phyloP scores from a whole-genome alignment of 1,139 yeast species.

The Yarrowia galli region DNA sequence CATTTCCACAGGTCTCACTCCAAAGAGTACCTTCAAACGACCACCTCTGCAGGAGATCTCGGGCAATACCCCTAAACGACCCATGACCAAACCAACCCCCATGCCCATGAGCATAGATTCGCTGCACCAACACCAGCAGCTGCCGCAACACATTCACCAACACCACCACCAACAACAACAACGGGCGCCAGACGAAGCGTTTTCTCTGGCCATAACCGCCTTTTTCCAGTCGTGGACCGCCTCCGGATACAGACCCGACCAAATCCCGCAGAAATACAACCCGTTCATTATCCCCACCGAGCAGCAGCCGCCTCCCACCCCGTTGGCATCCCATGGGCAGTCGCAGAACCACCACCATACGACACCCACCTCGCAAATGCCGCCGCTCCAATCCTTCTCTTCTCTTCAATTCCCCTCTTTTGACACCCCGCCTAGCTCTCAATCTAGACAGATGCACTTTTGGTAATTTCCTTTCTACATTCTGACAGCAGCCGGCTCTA shows the following conservation, averaged over 20 bases:
- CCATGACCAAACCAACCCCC: constrained; percentile 27
- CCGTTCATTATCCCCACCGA: constrained; percentile 37
- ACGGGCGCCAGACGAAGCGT: constrained; percentile 31
- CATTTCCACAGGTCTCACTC: constrained; percentile 13
- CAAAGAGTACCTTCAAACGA: constrained; percentile 25
- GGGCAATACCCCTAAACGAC: constrained; percentile 25
- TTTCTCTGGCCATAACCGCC: constrained; percentile 30
- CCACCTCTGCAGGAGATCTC: constrained; percentile 25
- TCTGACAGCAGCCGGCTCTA: too few species aligned
- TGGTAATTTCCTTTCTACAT: constrained; percentile 3
- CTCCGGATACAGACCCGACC: constrained; percentile 38
- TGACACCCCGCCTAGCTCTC: constrained; percentile 12
- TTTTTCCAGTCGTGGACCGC: constrained; percentile 37
- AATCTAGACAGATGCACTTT: constrained; percentile 33
- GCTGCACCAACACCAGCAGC: constrained; percentile 3
- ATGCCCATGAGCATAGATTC: constrained; percentile 38
- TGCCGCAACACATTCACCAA: background rate
- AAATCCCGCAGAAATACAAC: constrained; percentile 35
- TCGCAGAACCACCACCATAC: constrained; percentile 16
- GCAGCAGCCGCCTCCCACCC: constrained; percentile 31
- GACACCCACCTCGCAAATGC: constrained; percentile 24
- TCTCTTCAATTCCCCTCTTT: constrained; percentile 25
- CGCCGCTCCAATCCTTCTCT: constrained; percentile 36
- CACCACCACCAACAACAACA: background rate
- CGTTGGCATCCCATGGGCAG: constrained; percentile 20